Evolutionary conservation across 768 basidiomycete genomes (phyloP).

Genomic region (Tylopilus rubrobrunneus): DNA sequence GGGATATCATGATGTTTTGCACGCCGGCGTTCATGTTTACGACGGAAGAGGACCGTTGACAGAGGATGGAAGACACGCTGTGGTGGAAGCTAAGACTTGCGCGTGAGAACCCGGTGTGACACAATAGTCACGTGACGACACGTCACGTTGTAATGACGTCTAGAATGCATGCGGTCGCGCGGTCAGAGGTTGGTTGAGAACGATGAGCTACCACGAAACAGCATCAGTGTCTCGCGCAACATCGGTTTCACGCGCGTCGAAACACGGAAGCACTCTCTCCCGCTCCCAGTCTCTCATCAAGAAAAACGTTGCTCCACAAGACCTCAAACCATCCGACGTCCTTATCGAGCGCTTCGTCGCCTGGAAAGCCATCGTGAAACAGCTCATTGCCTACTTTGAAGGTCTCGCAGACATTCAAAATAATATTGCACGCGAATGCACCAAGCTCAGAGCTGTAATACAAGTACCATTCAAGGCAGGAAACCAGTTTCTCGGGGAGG

Average conservation of each 20-base stretch:
- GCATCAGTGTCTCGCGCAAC: slow-evolving; percentile 65
- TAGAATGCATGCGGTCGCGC: background rate
- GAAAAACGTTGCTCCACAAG: slow-evolving; percentile 88
- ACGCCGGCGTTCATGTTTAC: slow-evolving; percentile 68
- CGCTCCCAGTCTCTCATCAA: slow-evolving; percentile 86
- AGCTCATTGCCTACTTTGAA: slow-evolving; percentile 87
- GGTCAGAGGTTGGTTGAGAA: background rate
- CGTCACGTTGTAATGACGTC: slow-evolving; percentile 28
- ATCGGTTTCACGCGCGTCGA: slow-evolving; percentile 63
- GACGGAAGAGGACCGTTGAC: slow-evolving; percentile 3
- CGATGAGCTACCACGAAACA: slow-evolving; percentile 40
- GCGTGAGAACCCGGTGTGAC: slow-evolving; percentile 2
- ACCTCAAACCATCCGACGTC: slow-evolving; percentile 89
- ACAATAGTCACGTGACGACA: slow-evolving; percentile 13
- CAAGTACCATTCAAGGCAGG: slow-evolving; percentile 95
- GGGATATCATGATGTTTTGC: slow-evolving; percentile 82
- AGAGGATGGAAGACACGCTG: slow-evolving; percentile 8
- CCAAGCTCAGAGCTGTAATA: slow-evolving; percentile 90
- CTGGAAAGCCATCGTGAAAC: slow-evolving; percentile 97
- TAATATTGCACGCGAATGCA: slow-evolving; percentile 89
- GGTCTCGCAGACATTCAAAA: slow-evolving; percentile 78
- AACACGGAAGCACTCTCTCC: slow-evolving; percentile 68
- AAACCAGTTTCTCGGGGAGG: slow-evolving; percentile 98
- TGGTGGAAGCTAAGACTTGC: background rate
- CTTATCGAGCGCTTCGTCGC: slow-evolving; percentile 93